Percentiles rank a stretch among this genome's conserved stretches.
These are phyloP conservation scores for Datisca glomerata DNA, from an alignment of 306 rosid species.

Conservation along the genomic window DNA sequence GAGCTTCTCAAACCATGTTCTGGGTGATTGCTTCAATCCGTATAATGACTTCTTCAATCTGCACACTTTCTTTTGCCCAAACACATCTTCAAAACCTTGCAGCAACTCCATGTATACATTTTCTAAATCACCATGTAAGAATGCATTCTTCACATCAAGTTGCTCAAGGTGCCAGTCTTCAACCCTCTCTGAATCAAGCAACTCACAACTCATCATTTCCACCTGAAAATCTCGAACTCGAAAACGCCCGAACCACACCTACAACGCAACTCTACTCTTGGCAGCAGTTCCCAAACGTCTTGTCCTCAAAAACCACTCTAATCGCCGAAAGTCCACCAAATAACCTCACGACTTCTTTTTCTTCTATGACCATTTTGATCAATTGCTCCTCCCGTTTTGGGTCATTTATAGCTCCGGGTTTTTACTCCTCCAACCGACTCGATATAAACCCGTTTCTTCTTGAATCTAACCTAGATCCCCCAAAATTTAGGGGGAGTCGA, in stretches of 20 bases:
- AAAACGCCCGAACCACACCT: conserved; percentile 85
- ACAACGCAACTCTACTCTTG: conserved; percentile 78
- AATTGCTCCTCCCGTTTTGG: conserved; percentile 50
- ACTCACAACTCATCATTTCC: conserved; percentile 47
- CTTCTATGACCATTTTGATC: conserved; percentile 24
- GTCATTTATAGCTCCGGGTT: conserved; percentile 35
- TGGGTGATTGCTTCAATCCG: no score
- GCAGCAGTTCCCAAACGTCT: conserved; percentile 77
- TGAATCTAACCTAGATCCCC: conserved; percentile 22
- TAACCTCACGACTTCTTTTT: conserved; percentile 24
- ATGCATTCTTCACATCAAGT: no score
- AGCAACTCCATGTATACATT: no score
- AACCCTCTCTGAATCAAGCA: conserved; percentile 72
- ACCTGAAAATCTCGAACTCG: conserved; percentile 68
- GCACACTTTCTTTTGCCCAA: no score
- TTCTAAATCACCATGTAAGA: no score
- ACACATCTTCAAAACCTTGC: no score
- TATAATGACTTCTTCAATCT: no score
- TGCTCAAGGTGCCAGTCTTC: no score
- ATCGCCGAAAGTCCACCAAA: conserved; percentile 23
- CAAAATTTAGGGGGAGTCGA: conserved; percentile 35
- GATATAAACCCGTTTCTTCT: conserved; percentile 18
- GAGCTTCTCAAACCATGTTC: no score
- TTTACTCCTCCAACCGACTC: conserved; percentile 27
- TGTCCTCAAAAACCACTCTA: conserved; percentile 40